Percentiles rank a stretch among this genome's conserved stretches.
These are phyloP conservation scores for Endogone sp. DNA, from an alignment of 192 early-diverging fungal species.

Conservation along the genomic window DNA sequence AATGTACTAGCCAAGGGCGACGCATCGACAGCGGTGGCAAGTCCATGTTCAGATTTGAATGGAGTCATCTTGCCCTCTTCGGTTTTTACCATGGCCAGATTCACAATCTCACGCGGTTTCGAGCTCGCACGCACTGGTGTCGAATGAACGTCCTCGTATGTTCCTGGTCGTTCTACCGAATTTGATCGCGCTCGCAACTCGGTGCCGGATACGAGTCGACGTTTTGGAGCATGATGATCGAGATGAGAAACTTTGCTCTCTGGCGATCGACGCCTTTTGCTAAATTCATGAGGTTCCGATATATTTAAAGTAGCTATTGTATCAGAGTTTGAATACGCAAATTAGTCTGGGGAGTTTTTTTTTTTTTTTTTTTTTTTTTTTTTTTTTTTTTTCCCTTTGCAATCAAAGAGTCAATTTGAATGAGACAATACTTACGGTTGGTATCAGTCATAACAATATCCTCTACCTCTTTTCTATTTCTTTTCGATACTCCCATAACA, in stretches of 20 bases:
- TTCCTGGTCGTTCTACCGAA: neutral
- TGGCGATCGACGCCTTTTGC: neutral
- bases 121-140: neutral
- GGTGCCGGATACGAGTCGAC: neutral
- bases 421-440: neutral
- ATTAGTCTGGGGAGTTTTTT: too few species aligned
- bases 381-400: too few species aligned
- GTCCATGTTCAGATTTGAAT: neutral
- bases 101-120: neutral
- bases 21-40: neutral
- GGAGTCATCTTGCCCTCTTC: neutral
- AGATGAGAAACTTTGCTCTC: neutral
- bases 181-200: neutral
- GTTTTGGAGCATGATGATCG: neutral
- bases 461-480: neutral
- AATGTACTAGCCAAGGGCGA: neutral
- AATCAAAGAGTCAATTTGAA: too few species aligned
- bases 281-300: too few species aligned
- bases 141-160: neutral
- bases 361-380: too few species aligned
- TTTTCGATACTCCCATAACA: neutral
- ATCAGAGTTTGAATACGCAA: too few species aligned
- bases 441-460: neutral
- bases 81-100: neutral
- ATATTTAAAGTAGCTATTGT: too few species aligned